These are phyloP conservation scores for Malassezia arunalokei DNA, from an alignment of 1,284 basidiomycete species.

Conservation along the genomic window DNA sequence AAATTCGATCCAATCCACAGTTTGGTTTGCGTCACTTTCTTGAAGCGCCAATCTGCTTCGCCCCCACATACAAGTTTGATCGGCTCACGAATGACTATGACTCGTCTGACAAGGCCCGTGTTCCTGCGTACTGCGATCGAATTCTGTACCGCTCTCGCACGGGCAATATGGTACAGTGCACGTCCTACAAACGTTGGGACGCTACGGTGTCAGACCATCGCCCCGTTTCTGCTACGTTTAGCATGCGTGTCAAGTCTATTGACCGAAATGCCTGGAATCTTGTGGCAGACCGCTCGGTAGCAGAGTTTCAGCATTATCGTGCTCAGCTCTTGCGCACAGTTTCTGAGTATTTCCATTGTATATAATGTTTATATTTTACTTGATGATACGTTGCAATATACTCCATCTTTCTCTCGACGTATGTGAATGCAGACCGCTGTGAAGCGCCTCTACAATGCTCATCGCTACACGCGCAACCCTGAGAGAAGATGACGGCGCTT, in stretches of 20 bases:
- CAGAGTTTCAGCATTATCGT: background rate
- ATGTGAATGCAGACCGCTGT: background rate
- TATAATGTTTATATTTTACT: slow-evolving; percentile 2
- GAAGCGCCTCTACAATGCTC: background rate
- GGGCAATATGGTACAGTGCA: slow-evolving; percentile 52
- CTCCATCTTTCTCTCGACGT: background rate
- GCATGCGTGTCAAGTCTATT: slow-evolving; percentile 19
- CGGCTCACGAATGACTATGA: slow-evolving; percentile 63
- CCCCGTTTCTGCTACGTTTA: slow-evolving; percentile 35
- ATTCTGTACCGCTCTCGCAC: slow-evolving; percentile 62
- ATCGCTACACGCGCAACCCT: background rate
- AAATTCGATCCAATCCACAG: slow-evolving; percentile 69
- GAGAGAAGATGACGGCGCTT: background rate
- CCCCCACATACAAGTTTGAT: slow-evolving; percentile 86
- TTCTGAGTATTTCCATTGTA: slow-evolving; percentile 2
- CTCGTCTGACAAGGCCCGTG: slow-evolving; percentile 69
- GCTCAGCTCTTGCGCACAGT: background rate
- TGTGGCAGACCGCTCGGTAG: background rate
- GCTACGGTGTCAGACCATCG: slow-evolving; percentile 44
- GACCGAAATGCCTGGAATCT: slow-evolving; percentile 4
- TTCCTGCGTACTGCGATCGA: slow-evolving; percentile 92
- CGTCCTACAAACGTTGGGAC: slow-evolving; percentile 42
- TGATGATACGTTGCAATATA: background rate
- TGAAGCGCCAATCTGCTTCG: slow-evolving; percentile 58
- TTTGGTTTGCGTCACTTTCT: slow-evolving; percentile 72